phyloP scores from a whole-genome alignment of 768 basidiomycete species.

The Mycena amicta region DNA sequence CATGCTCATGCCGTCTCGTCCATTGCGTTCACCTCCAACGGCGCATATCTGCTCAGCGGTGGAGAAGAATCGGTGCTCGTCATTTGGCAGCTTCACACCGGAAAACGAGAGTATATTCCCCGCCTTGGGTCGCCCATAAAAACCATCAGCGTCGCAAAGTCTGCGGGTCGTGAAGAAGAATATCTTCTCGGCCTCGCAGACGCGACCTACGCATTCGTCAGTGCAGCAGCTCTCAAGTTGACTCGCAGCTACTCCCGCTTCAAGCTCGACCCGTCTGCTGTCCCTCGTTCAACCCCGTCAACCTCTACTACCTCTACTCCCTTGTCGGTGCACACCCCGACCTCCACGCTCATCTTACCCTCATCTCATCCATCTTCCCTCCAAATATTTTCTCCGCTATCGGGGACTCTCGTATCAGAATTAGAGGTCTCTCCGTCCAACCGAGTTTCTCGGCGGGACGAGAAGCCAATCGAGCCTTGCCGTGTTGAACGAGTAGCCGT shows the following conservation, averaged over 20 bases:
- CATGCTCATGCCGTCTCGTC: conserved; percentile 93
- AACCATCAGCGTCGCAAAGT: conserved; percentile 61
- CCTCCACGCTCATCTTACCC: conserved; percentile 81
- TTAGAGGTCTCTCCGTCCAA: conserved; percentile 94
- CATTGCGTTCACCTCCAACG: conserved; percentile 84
- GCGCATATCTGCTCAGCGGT: conserved; percentile 89
- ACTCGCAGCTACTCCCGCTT: conserved; percentile 74
- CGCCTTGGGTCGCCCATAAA: conserved; percentile 87
- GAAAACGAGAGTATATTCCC: conserved; percentile 90
- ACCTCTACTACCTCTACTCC: conserved; percentile 57
- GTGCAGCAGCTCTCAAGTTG: conserved; percentile 70
- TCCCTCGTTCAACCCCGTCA: conserved; percentile 35
- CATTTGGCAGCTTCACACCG: conserved; percentile 91
- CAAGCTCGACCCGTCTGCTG: conserved; percentile 53
- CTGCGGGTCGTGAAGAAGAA: conserved; percentile 70
- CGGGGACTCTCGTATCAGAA: conserved; percentile 75
- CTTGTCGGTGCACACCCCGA: conserved; percentile 72
- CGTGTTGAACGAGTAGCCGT: conserved; percentile 72
- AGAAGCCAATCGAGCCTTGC: conserved; percentile 72
- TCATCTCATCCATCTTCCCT: conserved; percentile 96
- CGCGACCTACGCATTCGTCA: conserved; percentile 77
- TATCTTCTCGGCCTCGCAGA: conserved; percentile 84
- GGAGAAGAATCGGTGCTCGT: conserved; percentile 97
- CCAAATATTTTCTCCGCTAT: conserved; percentile 81
- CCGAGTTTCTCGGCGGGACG: conserved; percentile 80